Percentiles rank a stretch among this genome's conserved stretches.
Evolutionary conservation across 208 protist genomes (phyloP).

Genomic region (Plasmodiophora brassicae): DNA sequence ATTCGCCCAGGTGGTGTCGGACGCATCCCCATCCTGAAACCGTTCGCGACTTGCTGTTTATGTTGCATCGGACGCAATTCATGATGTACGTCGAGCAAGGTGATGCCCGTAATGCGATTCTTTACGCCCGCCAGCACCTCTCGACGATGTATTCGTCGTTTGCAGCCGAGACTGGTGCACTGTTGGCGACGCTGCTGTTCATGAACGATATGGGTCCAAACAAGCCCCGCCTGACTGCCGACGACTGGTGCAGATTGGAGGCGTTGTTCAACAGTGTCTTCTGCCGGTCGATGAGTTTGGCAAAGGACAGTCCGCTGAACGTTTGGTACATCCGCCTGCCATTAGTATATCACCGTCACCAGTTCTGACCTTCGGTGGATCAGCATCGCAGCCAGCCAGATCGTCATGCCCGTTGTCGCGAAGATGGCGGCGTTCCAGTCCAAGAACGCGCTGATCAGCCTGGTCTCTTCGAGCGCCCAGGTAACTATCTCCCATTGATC

Average conservation of each 20-base stretch:
- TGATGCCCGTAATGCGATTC: neutral
- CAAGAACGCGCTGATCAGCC: neutral
- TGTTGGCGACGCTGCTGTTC: conserved; percentile 17
- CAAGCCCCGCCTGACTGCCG: neutral
- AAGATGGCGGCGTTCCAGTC: neutral
- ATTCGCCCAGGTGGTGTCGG: neutral
- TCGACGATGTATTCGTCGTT: neutral
- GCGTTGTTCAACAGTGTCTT: neutral
- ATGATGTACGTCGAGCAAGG: neutral
- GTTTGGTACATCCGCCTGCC: neutral
- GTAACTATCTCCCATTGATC: neutral
- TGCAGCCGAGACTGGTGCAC: neutral
- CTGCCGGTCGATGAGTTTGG: neutral
- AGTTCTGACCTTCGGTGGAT: neutral
- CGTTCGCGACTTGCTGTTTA: neutral
- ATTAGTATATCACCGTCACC: neutral
- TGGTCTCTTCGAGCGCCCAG: neutral
- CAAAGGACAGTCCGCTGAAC: neutral
- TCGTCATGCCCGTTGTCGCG: neutral
- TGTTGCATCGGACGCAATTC: neutral
- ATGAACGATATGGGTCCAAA: neutral
- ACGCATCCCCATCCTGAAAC: neutral
- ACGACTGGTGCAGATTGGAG: neutral
- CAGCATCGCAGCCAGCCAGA: conserved; percentile 19
- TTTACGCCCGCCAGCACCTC: neutral